Percentiles rank a stretch among this genome's conserved stretches.
Conservation (phyloP, 1,284 basidiomycete species). For the Gymnopus androsaceus region DNA sequence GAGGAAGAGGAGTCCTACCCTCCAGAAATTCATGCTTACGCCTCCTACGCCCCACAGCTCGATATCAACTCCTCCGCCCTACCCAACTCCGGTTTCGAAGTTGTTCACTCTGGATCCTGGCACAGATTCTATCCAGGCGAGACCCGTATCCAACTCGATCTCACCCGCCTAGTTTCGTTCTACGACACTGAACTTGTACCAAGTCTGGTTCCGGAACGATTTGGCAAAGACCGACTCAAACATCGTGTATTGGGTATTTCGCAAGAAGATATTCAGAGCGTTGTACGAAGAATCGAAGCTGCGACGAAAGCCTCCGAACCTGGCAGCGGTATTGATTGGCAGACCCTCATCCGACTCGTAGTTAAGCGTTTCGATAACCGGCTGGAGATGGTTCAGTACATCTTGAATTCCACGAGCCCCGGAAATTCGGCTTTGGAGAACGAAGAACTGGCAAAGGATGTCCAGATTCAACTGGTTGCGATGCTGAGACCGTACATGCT, state of each 20-base stretch:
- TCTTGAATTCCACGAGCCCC: conserved; percentile 31
- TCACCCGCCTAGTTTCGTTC: conserved; percentile 42
- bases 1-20: background rate
- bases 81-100: conserved; percentile 13
- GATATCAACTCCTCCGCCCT: background rate
- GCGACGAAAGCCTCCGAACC: conserved; percentile 18
- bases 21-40: background rate
- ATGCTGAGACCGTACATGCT: conserved; percentile 42
- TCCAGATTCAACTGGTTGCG: conserved; percentile 30
- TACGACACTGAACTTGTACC: conserved; percentile 43
- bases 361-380: conserved; percentile 46
- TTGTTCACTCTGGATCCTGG: conserved; percentile 39
- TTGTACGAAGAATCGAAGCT: conserved; percentile 27
- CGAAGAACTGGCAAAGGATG: conserved; percentile 17
- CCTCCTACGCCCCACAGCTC: conserved; percentile 10
- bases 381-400: conserved; percentile 40
- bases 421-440: background rate
- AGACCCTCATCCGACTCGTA: conserved; percentile 38
- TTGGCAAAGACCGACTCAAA: conserved; percentile 31
- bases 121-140: conserved; percentile 46
- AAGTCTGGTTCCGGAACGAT: conserved; percentile 35
- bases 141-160: conserved; percentile 44
- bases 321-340: conserved; percentile 47
- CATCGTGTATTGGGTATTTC: conserved; percentile 34
- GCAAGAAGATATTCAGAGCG: conserved; percentile 19